A percentile compares a stretch with the other conserved stretches of the same genome.
Evolutionary conservation across 2,329 filamentous ascomycete genomes (phyloP).

Genomic region (Teratosphaeria destructans): DNA sequence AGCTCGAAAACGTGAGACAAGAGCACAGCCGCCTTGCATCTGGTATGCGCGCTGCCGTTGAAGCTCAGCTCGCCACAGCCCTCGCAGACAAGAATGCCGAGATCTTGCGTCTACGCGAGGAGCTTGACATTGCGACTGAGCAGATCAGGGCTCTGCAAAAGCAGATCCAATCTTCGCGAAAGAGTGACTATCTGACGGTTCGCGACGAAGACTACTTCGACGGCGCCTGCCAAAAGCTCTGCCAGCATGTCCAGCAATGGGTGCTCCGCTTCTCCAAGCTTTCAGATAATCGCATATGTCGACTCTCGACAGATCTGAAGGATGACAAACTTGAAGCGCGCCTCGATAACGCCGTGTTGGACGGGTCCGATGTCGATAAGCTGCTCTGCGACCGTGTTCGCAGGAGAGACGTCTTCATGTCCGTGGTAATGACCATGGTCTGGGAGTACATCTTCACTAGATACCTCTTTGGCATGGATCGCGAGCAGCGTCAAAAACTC

Average conservation of each 20-base stretch:
- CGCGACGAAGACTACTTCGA: slow-evolving; percentile 94
- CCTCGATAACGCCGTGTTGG: slow-evolving; percentile 86
- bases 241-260: slow-evolving; percentile 94
- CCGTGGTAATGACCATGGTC: slow-evolving; percentile 96
- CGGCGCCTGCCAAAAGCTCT: slow-evolving; percentile 83
- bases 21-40: slow-evolving; percentile 53
- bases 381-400: slow-evolving; percentile 81
- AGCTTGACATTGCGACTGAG: slow-evolving; percentile 62
- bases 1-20: slow-evolving; percentile 58
- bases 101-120: slow-evolving; percentile 63
- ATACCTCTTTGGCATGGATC: slow-evolving; percentile 97
- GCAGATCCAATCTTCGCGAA: slow-evolving; percentile 46
- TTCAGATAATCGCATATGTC: slow-evolving; percentile 82
- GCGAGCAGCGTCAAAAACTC: slow-evolving; percentile 93
- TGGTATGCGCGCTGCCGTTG: slow-evolving; percentile 52
- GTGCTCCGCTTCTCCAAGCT: slow-evolving; percentile 96
- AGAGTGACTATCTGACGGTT: slow-evolving; percentile 65
- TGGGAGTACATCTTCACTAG: slow-evolving; percentile 98
- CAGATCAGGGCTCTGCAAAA: slow-evolving; percentile 50
- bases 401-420: slow-evolving; percentile 93
- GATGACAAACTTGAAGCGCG: slow-evolving; percentile 91
- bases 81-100: slow-evolving; percentile 77
- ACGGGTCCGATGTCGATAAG: slow-evolving; percentile 83
- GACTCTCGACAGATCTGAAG: slow-evolving; percentile 69
- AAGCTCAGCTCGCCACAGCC: slow-evolving; percentile 50